Evolutionary conservation across 257 asterid species (phyloP).

Genomic region (Echites panduratus): DNA sequence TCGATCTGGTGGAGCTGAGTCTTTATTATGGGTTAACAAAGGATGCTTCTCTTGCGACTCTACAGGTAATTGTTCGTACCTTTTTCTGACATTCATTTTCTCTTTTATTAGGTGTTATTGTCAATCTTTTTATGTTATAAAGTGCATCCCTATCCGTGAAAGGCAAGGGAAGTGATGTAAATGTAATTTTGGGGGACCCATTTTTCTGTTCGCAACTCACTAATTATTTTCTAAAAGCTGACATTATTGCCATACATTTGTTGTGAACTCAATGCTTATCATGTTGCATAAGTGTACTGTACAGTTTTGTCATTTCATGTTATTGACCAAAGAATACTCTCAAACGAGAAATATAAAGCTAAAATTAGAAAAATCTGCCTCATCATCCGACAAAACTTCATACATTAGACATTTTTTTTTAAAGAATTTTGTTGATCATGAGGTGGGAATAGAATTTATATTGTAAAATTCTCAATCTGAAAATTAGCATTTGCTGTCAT

Average conservation of each 20-base stretch:
- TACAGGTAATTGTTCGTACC: slow-evolving; percentile 53
- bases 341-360: no score
- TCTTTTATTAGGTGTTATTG: background rate
- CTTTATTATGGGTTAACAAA: slow-evolving; percentile 79
- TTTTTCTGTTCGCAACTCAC: background rate
- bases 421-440: background rate
- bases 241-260: background rate
- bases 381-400: no score
- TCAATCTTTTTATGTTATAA: background rate
- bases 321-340: no score
- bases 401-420: no score
- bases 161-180: background rate
- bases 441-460: background rate
- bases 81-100: slow-evolving; percentile 3
- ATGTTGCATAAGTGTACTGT: background rate
- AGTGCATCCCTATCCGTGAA: background rate
- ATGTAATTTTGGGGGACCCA: background rate
- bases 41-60: slow-evolving; percentile 86
- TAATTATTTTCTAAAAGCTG: background rate
- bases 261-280: background rate
- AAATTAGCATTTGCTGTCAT: background rate
- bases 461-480: background rate
- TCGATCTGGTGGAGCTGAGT: slow-evolving; percentile 73
- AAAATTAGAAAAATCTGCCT: no score
- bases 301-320: no score